Conservation (phyloP, 2,329 filamentous ascomycete species). For the Xylaria sp. region DNA sequence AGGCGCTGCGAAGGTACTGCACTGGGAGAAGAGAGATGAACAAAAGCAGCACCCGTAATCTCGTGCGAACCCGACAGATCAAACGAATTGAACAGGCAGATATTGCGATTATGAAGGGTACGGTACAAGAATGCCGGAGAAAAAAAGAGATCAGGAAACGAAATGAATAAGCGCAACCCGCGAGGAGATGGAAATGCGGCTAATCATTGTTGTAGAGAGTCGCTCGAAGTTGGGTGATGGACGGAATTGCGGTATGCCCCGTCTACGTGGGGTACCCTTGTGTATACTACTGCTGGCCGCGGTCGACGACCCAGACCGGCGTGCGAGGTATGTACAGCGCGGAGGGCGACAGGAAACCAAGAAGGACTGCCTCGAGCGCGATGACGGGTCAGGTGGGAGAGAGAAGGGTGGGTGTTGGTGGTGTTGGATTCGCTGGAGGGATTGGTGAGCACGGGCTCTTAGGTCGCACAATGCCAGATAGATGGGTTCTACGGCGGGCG, state of each 20-base stretch:
- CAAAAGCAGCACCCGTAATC: conserved; percentile 33
- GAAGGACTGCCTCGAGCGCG: conserved; percentile 43
- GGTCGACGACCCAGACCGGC: conserved; percentile 29
- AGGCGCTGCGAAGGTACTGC: conserved; percentile 2
- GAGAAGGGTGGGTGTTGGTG: conserved; percentile 19
- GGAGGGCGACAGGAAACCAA: conserved; percentile 34
- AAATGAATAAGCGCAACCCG: conserved; percentile 65
- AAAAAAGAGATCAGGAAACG: conserved; percentile 60
- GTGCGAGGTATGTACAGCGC: conserved; percentile 32
- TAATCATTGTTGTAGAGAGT: conserved; percentile 65
- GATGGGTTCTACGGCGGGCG: conserved; percentile 22
- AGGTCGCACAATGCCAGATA: conserved; percentile 30
- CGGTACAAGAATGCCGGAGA: conserved; percentile 39
- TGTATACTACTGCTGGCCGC: conserved; percentile 29
- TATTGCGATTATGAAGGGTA: conserved; percentile 37
- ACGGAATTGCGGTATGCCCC: conserved; percentile 37
- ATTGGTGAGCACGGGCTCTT: conserved; percentile 29
- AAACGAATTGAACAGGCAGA: conserved; percentile 35
- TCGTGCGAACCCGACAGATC: conserved; percentile 27
- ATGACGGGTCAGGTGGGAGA: conserved; percentile 35
- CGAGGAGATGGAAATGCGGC: conserved; percentile 59
- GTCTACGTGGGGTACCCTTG: conserved; percentile 33
- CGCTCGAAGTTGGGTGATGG: conserved; percentile 49
- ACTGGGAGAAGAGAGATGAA: conserved; percentile 8
- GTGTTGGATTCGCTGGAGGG: conserved; percentile 30